phyloP scores from a whole-genome alignment of 2,329 filamentous ascomycete genomes.

The Remersonia thermophila region DNA sequence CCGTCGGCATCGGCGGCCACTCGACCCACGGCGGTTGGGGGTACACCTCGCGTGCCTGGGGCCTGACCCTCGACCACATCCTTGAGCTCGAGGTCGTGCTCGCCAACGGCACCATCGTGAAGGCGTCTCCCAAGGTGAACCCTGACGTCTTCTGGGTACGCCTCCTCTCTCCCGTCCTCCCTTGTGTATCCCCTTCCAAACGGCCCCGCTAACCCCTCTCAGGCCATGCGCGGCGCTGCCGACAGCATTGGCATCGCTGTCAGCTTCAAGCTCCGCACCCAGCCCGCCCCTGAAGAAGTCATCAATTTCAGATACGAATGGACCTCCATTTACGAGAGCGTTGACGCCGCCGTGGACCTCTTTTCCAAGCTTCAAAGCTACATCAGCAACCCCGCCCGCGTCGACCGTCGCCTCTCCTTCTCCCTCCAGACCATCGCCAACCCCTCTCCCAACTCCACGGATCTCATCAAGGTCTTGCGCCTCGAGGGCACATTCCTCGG shows the following conservation, averaged over 20 bases:
- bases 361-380: slow-evolving; percentile 22
- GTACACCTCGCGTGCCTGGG: slow-evolving; percentile 33
- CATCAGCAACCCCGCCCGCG: slow-evolving; percentile 19
- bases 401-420: slow-evolving; percentile 16
- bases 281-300: slow-evolving; percentile 22
- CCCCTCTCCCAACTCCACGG: background rate
- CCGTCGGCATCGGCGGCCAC: slow-evolving; percentile 34
- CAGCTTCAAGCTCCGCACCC: slow-evolving; percentile 25
- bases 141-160: slow-evolving; percentile 19
- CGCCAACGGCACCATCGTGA: slow-evolving; percentile 17
- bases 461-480: slow-evolving; percentile 15
- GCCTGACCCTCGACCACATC: slow-evolving; percentile 38
- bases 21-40: slow-evolving; percentile 35
- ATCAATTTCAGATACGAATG: slow-evolving; percentile 24
- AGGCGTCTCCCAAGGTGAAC: slow-evolving; percentile 11
- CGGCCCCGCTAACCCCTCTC: too few species aligned
- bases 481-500: slow-evolving; percentile 25
- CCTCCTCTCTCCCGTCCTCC: too few species aligned
- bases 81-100: slow-evolving; percentile 35
- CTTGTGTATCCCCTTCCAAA: too few species aligned
- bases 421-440: background rate
- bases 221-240: slow-evolving; percentile 29
- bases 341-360: slow-evolving; percentile 12
- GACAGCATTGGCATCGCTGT: slow-evolving; percentile 28
- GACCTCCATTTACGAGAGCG: slow-evolving; percentile 7